A percentile compares a stretch with the other conserved stretches of the same genome.
phyloP scores from a whole-genome alignment of 2,329 filamentous ascomycete species.

The Fusarium sarcochroum region DNA sequence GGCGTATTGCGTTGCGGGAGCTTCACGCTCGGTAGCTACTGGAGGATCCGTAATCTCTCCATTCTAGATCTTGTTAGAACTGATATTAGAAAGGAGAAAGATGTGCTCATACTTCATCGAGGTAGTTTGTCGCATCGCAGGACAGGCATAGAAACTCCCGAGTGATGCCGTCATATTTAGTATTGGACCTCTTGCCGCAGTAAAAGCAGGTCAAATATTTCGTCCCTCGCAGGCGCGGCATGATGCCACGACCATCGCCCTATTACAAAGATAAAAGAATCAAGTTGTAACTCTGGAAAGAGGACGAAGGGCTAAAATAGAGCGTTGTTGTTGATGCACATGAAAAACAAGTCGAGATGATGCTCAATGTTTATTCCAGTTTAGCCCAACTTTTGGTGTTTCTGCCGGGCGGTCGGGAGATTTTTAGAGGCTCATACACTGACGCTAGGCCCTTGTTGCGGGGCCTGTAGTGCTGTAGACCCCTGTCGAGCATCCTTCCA shows the following conservation, averaged over 20 bases:
- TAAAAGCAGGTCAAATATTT: slow-evolving; percentile 82
- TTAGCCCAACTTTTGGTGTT: slow-evolving; percentile 44
- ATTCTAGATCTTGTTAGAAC: slow-evolving; percentile 65
- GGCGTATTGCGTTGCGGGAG: slow-evolving; percentile 63
- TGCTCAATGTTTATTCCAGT: slow-evolving; percentile 36
- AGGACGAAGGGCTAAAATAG: background rate
- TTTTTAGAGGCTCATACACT: slow-evolving; percentile 24
- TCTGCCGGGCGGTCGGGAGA: slow-evolving; percentile 55
- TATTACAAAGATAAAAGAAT: background rate
- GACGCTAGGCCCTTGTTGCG: background rate
- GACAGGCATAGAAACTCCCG: slow-evolving; percentile 79
- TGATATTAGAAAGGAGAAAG: accelerated
- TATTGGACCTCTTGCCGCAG: slow-evolving; percentile 78
- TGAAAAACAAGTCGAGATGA: slow-evolving; percentile 28
- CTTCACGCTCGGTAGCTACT: slow-evolving; percentile 64
- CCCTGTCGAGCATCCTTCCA: slow-evolving; percentile 36
- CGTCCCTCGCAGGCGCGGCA: slow-evolving; percentile 60
- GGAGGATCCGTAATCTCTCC: slow-evolving; percentile 93
- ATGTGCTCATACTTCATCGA: slow-evolving; percentile 77
- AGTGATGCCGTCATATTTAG: slow-evolving; percentile 69
- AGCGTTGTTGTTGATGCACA: slow-evolving; percentile 27
- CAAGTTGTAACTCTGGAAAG: background rate
- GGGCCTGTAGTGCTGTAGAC: slow-evolving; percentile 15
- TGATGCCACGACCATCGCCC: slow-evolving; percentile 47
- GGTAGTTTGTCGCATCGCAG: slow-evolving; percentile 90